Percentiles rank a stretch among this genome's conserved stretches.
phyloP scores from a whole-genome alignment of 257 asterid species.

The Solanum peruvianum region DNA sequence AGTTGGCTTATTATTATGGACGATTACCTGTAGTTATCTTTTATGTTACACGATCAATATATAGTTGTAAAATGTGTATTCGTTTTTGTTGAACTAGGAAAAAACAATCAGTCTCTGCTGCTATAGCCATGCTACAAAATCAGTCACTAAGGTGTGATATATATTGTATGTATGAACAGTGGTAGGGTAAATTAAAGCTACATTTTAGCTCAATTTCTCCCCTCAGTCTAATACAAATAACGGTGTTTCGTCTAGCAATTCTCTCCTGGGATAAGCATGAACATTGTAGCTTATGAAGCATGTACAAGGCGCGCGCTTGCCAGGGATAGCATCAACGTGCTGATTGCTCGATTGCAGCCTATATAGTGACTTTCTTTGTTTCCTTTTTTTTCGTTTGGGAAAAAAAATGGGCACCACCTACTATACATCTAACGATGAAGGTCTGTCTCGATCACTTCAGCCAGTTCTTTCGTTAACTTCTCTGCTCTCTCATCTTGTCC shows the following conservation, averaged over 20 bases:
- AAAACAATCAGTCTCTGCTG: background rate
- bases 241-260: background rate
- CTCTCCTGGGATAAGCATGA: background rate
- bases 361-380: background rate
- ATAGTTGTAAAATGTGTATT: background rate
- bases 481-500: slow-evolving; percentile 92
- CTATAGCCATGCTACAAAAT: slow-evolving; percentile 6
- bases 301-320: background rate
- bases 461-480: slow-evolving; percentile 59
- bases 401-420: background rate
- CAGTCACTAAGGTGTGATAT: background rate
- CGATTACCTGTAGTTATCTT: background rate
- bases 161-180: background rate
- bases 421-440: slow-evolving; percentile 9
- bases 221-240: background rate
- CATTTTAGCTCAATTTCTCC: slow-evolving; percentile 1
- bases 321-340: background rate
- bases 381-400: background rate
- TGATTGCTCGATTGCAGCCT: background rate
- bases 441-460: slow-evolving; percentile 56
- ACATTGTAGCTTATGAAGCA: background rate
- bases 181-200: background rate
- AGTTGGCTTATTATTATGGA: background rate
- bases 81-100: background rate
- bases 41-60: background rate